Evolutionary conservation across 176 grass and related monocot species (phyloP), one percentile per base, ranked within the genome.

Genomic region (Ananas comosus): DNA sequence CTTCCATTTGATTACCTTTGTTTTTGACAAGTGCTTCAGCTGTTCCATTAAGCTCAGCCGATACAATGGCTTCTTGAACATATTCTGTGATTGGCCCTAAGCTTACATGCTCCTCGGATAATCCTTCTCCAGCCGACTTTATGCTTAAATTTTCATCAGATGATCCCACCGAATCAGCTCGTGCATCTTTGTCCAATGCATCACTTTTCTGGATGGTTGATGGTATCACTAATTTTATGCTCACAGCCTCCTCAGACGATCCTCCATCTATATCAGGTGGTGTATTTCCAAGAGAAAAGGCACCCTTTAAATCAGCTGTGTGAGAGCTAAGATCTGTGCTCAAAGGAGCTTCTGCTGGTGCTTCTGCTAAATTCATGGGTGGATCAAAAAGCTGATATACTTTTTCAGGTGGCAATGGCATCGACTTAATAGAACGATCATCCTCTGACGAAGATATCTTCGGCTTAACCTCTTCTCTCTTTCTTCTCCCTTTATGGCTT

Each of bases 191-290:
- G 3, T 85, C 82, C 9, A 66, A 72, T 48, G 33, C 70, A 13
- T 85, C 76, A 1, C 8, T 72, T 58, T 82, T 74, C 65, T 80
- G 82, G 18, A 88, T 82, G 17, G 76, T 65, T 64, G 74, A 54
- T 66, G 76, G 73, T 68, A 86, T 80, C 49, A 80, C 75, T 57
- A 80, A 59, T 17, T 85, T 85, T 73, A 87, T 87, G 80, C 78
- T 88, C 74, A 80, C 70, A 75, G 86, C 74, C 78, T 69, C 76
- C 14, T 87, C 73, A 53, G 81, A 78, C 28, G 74, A 80, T 54
- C 73, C 64, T 22, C 57, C 69, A 58, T 77, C 74, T 63, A 28
- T 64, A 48, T 10, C 66, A 13, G 66, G 50, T 11, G 58, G 22
- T 25, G 4, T 28, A 66, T 81, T 67, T 23, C 57, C 74, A 33